Conservation (phyloP, 495 filamentous ascomycete species). For the Tuber microsphaerosporum region DNA sequence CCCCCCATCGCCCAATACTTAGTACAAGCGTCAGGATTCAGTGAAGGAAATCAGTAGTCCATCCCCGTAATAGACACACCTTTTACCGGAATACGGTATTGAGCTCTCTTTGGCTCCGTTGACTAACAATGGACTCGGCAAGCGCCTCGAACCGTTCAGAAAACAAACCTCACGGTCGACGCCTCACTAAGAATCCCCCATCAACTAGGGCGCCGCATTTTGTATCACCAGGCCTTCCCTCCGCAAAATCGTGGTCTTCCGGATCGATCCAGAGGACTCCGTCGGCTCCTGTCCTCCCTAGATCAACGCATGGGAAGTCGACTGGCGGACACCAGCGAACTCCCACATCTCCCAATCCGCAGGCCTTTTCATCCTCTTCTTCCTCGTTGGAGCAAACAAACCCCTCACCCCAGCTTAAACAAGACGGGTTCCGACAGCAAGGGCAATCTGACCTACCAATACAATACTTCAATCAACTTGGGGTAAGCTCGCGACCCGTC, state of each 20-base stretch:
- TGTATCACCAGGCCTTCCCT: slow-evolving; percentile 39
- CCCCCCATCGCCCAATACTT: not conserved
- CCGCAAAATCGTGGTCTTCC: slow-evolving; percentile 37
- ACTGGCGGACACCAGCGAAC: slow-evolving; percentile 35
- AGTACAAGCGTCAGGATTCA: not conserved
- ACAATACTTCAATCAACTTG: slow-evolving; percentile 28
- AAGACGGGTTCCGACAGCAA: slow-evolving; percentile 35
- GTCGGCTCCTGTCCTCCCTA: slow-evolving; percentile 39
- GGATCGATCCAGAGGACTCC: slow-evolving; percentile 41
- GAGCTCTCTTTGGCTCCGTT: slow-evolving; percentile 34
- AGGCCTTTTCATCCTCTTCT: slow-evolving; percentile 39
- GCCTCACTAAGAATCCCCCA: slow-evolving; percentile 40
- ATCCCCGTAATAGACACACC: not conserved
- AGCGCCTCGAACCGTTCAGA: slow-evolving; percentile 39
- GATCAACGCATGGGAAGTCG: slow-evolving; percentile 38
- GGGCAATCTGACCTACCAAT: slow-evolving; percentile 15
- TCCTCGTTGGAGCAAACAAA: slow-evolving; percentile 40
- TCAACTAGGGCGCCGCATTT: slow-evolving; percentile 26
- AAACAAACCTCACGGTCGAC: slow-evolving; percentile 41
- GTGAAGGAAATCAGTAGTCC: slow-evolving; percentile 1
- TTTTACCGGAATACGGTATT: slow-evolving; percentile 6
- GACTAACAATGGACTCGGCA: slow-evolving; percentile 42
- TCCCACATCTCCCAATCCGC: slow-evolving; percentile 41
- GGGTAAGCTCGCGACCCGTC: slow-evolving; percentile 35
- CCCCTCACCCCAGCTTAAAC: slow-evolving; percentile 36